Percentiles rank a stretch among this genome's conserved stretches.
These are phyloP conservation scores for Monilinia fructicola DNA, from an alignment of 2,329 filamentous ascomycete species.

Conservation along the genomic window DNA sequence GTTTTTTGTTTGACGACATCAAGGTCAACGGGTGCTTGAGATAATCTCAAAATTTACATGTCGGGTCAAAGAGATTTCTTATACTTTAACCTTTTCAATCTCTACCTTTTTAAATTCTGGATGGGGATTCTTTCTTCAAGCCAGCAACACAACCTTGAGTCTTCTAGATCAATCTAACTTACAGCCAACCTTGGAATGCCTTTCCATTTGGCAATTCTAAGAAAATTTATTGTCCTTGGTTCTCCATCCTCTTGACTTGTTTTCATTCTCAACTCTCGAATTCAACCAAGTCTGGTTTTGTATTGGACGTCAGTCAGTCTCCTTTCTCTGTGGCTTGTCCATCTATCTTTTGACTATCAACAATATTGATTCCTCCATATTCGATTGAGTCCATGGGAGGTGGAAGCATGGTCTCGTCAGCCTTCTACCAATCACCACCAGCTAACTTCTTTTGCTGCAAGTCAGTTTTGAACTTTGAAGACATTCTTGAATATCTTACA, in stretches of 20 bases:
- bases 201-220: background rate
- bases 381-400: background rate
- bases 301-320: background rate
- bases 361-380: conserved; percentile 2
- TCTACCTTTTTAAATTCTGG: background rate
- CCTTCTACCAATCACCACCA: background rate
- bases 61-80: background rate
- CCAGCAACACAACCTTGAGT: background rate
- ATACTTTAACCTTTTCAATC: background rate
- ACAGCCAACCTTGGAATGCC: background rate
- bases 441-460: background rate
- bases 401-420: background rate
- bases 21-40: background rate
- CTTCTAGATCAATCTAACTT: background rate
- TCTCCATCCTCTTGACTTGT: conserved; percentile 4
- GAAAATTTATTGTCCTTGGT: background rate
- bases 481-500: background rate
- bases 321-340: conserved; percentile 3
- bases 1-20: background rate
- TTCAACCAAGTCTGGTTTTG: conserved; percentile 15
- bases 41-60: background rate
- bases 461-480: background rate
- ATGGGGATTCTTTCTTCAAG: background rate
- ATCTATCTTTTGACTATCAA: conserved; percentile 1
- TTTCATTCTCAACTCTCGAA: background rate